A percentile compares a stretch with the other conserved stretches of the same genome.
Conservation (phyloP, 2,329 filamentous ascomycete genomes). For the Aspergillus sp. region DNA sequence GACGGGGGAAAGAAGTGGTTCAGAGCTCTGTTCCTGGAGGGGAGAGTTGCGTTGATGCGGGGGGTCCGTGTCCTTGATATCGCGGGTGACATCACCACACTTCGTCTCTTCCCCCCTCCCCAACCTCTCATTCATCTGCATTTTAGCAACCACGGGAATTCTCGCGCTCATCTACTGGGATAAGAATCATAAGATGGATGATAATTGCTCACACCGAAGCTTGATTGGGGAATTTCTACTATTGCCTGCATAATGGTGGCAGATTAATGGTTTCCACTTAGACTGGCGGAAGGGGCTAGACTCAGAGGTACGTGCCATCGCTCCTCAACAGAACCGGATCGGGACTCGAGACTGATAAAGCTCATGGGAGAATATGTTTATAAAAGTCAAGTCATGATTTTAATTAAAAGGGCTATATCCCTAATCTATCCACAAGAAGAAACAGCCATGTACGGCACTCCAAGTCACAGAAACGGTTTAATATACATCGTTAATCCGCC, state of each 20-base stretch:
- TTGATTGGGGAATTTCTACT: background rate
- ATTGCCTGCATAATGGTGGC: background rate
- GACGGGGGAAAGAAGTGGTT: conserved; percentile 3
- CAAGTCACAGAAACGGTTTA: conserved; percentile 6
- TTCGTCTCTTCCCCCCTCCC: background rate
- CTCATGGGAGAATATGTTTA: background rate
- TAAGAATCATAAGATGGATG: background rate
- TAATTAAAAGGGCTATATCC: conserved; percentile 4
- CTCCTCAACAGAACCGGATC: too few species aligned
- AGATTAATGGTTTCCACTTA: conserved; percentile 1
- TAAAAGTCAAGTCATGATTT: background rate
- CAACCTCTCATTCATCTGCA: background rate
- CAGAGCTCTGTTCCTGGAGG: conserved; percentile 3
- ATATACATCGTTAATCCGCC: conserved; percentile 6
- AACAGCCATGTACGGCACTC: background rate
- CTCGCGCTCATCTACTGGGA: background rate
- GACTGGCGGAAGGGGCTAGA: background rate
- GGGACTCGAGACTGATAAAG: background rate
- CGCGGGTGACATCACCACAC: conserved; percentile 14
- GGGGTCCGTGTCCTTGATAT: conserved; percentile 5
- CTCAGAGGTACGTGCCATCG: too few species aligned
- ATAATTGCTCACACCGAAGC: background rate
- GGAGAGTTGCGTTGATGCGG: background rate
- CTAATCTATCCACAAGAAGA: conserved; percentile 3
- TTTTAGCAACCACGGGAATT: background rate